phyloP scores from a whole-genome alignment of 2,329 filamentous ascomycete genomes.

The Arachnopeziza araneosa region DNA sequence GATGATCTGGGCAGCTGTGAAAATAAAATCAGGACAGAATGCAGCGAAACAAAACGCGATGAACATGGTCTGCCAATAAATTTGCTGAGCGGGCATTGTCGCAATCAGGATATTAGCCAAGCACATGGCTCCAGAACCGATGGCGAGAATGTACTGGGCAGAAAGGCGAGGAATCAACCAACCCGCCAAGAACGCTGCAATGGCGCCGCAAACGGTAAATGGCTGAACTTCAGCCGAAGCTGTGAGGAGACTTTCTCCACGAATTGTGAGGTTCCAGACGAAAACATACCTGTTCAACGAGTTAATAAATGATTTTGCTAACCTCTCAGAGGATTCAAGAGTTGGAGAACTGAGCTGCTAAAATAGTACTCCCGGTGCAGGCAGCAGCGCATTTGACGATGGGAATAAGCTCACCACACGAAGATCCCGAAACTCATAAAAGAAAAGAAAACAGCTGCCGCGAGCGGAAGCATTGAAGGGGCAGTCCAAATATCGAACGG shows the following conservation, averaged over 20 bases:
- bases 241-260: neutral
- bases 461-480: slow-evolving; percentile 16
- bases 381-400: too few relatives aligned
- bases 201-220: slow-evolving; percentile 35
- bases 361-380: too few relatives aligned
- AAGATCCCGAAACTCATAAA: slow-evolving; percentile 34
- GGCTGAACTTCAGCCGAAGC: slow-evolving; percentile 21
- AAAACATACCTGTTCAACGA: slow-evolving; percentile 37
- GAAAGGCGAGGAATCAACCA: slow-evolving; percentile 42
- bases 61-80: slow-evolving; percentile 40
- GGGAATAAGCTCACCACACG: slow-evolving; percentile 30
- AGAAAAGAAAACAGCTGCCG: slow-evolving; percentile 13
- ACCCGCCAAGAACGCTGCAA: slow-evolving; percentile 36
- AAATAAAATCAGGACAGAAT: slow-evolving; percentile 44
- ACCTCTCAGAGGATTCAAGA: too few relatives aligned
- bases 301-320: too few relatives aligned
- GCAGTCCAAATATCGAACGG: slow-evolving; percentile 22
- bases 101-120: slow-evolving; percentile 33
- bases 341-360: too few relatives aligned
- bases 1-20: slow-evolving; percentile 46
- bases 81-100: slow-evolving; percentile 41
- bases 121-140: slow-evolving; percentile 34
- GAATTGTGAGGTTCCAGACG: slow-evolving; percentile 30
- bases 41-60: slow-evolving; percentile 33
- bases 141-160: slow-evolving; percentile 41